A percentile compares a stretch with the other conserved stretches of the same genome.
These are phyloP conservation scores for Hyphopichia pseudoburtonii DNA, from an alignment of 1,139 yeast genomes.

Conservation along the genomic window DNA sequence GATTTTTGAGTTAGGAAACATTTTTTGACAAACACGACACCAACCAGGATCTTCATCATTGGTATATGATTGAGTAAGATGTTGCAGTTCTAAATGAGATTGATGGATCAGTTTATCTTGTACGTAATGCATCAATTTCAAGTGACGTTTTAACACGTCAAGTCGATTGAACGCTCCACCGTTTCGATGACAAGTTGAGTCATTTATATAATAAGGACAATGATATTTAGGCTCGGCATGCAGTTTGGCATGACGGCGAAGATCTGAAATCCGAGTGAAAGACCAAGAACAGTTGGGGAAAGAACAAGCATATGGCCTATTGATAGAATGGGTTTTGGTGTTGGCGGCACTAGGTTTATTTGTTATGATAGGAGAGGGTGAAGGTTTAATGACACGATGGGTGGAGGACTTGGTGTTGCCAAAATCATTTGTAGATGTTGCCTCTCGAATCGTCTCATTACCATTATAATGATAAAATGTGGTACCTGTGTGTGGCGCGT, in stretches of 20 bases:
- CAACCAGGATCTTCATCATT: conserved; percentile 58
- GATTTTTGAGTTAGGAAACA: conserved; percentile 55
- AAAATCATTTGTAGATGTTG: too few species aligned
- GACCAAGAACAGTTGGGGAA: conserved; percentile 63
- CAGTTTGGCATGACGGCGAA: conserved; percentile 62
- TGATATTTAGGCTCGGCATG: conserved; percentile 64
- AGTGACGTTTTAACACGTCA: conserved; percentile 70
- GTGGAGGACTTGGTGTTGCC: too few species aligned
- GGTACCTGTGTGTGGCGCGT: neutral
- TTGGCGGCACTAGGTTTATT: too few species aligned
- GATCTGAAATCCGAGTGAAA: conserved; percentile 64
- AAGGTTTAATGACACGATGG: neutral
- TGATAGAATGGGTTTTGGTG: conserved; percentile 6
- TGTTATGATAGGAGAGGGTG: too few species aligned
- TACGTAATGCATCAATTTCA: conserved; percentile 64
- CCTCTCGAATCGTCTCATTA: neutral
- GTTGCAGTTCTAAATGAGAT: too few species aligned
- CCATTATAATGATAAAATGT: neutral
- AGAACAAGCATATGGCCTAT: conserved; percentile 52
- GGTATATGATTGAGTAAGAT: conserved; percentile 16
- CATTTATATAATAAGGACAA: conserved; percentile 70
- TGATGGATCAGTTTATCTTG: conserved; percentile 48
- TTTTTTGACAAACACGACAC: conserved; percentile 61
- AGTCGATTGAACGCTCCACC: conserved; percentile 71
- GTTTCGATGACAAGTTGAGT: conserved; percentile 68